Evolutionary conservation across 2,329 filamentous ascomycete genomes (phyloP).

Genomic region (Colletotrichum simmondsii): DNA sequence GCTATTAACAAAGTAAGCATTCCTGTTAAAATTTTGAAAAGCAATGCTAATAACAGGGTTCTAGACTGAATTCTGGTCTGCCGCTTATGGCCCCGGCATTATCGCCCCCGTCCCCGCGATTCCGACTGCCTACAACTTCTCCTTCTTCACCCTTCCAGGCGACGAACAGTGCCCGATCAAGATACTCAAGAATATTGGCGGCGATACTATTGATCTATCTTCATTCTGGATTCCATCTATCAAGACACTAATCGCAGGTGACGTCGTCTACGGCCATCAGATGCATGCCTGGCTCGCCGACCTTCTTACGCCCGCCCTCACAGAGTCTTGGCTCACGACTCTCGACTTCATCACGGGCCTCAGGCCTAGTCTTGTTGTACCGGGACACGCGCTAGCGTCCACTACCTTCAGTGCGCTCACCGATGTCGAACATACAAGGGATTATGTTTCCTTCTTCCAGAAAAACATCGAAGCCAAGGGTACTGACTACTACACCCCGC

Average conservation of each 20-base stretch:
- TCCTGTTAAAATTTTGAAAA: not conserved
- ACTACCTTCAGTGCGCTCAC: not conserved
- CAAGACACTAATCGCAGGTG: slow-evolving; percentile 20
- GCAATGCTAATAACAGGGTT: not conserved
- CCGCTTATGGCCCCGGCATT: not conserved
- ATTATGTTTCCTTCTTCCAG: slow-evolving; percentile 24
- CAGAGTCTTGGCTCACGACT: slow-evolving; percentile 17
- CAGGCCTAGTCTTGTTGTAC: not conserved
- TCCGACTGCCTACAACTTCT: slow-evolving; percentile 23
- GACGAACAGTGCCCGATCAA: slow-evolving; percentile 19
- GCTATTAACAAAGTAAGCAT: slow-evolving; percentile 1
- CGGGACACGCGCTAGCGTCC: slow-evolving; percentile 15
- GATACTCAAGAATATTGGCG: slow-evolving; percentile 5
- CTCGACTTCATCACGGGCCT: slow-evolving; percentile 21
- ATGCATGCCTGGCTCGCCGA: slow-evolving; percentile 32
- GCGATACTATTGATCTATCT: slow-evolving; percentile 21
- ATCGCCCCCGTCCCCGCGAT: slow-evolving; percentile 11
- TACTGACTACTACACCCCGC: slow-evolving; percentile 6
- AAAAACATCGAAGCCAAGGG: slow-evolving; percentile 26
- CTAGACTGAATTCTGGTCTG: slow-evolving; percentile 10
- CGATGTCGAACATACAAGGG: slow-evolving; percentile 14
- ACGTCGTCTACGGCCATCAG: slow-evolving; percentile 24
- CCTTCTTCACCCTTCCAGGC: slow-evolving; percentile 24
- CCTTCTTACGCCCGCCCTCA: slow-evolving; percentile 19
- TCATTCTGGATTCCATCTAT: slow-evolving; percentile 25